Conservation (phyloP, 2,329 filamentous ascomycete species). For the Penicillium sp. region DNA sequence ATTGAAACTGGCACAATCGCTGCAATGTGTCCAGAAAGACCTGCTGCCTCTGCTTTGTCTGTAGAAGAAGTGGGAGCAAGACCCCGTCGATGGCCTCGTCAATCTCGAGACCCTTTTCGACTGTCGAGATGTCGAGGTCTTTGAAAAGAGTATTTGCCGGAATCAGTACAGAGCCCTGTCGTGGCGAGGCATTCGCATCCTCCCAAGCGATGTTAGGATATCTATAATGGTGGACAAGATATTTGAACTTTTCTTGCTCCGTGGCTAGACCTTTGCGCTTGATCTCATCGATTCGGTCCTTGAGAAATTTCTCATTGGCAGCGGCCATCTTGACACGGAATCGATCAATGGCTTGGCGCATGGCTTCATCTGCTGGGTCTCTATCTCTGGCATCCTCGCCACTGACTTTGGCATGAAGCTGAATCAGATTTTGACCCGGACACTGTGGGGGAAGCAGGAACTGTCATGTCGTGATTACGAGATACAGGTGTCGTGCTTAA, state of each 20-base stretch:
- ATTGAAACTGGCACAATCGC: not conserved
- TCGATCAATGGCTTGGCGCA: constrained; percentile 4
- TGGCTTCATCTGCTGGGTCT: constrained; percentile 2
- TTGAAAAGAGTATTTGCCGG: not conserved
- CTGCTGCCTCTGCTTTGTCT: constrained; percentile 1
- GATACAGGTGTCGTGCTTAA: too few species aligned
- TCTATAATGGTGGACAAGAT: not conserved
- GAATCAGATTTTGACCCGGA: too few species aligned
- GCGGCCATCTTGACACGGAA: constrained; percentile 5
- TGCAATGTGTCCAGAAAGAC: constrained; percentile 1
- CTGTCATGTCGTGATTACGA: too few species aligned
- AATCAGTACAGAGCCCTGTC: not conserved
- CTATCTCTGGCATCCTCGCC: too few species aligned
- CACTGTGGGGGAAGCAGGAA: too few species aligned
- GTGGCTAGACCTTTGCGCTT: constrained; percentile 1
- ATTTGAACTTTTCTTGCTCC: constrained; percentile 2
- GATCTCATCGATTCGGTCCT: constrained; percentile 7
- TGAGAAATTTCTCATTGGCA: constrained; percentile 4
- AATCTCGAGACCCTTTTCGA: not conserved
- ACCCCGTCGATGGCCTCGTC: not conserved
- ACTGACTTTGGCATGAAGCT: too few species aligned
- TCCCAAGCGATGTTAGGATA: not conserved
- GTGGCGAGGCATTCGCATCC: not conserved
- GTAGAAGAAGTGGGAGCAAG: not conserved
- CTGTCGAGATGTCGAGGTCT: not conserved